Evolutionary conservation across 495 filamentous ascomycete genomes (phyloP).

Genomic region (Neurospora sp.): DNA sequence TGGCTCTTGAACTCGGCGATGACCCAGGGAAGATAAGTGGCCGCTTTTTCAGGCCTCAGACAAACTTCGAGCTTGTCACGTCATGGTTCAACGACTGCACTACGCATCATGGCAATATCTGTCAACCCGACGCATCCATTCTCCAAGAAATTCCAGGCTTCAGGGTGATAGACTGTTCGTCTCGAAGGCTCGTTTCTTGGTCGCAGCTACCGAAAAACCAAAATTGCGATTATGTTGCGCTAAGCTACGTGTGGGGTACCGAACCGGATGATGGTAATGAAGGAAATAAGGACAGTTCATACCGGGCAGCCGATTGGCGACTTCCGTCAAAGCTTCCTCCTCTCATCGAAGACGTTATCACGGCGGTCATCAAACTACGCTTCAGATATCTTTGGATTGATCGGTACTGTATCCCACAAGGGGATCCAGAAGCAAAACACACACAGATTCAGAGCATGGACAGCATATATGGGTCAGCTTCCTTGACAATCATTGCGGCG

Average conservation of each 20-base stretch:
- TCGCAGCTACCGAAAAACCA: neutral
- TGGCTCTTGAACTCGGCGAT: neutral
- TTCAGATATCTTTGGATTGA: neutral
- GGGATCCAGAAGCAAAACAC: neutral
- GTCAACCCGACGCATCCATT: neutral
- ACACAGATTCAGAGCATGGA: neutral
- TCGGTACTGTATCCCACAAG: neutral
- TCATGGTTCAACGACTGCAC: neutral
- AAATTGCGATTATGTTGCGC: neutral
- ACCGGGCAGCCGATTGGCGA: neutral
- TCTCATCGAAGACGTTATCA: neutral
- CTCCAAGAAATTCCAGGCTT: neutral
- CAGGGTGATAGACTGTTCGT: neutral
- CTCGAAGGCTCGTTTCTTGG: neutral
- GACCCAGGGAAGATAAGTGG: neutral
- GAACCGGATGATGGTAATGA: neutral
- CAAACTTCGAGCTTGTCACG: neutral
- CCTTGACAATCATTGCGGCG: neutral
- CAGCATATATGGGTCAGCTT: neutral
- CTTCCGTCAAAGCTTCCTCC: neutral
- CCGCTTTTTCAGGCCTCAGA: fast-evolving
- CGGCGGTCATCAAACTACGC: neutral
- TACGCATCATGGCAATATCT: neutral
- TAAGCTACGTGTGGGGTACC: neutral
- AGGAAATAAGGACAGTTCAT: constrained; percentile 6